Base-by-base conservation (phyloP, 352 stramenopile species). In the Pythium rishiriense region DNA sequence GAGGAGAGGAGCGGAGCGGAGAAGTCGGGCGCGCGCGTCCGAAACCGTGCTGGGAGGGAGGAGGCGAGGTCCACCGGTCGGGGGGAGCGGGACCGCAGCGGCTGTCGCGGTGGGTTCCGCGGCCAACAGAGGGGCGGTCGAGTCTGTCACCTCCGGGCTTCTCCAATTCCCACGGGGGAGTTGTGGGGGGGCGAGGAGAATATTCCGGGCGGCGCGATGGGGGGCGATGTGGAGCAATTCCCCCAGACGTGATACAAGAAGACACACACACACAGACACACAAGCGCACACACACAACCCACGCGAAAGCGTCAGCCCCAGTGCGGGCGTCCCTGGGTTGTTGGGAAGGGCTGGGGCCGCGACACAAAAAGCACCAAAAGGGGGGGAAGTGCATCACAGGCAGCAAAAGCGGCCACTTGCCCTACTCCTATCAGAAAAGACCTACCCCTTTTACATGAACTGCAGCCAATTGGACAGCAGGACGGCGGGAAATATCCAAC, bases 181-280 rank as follows among this genome's bases (percentile, higher is more conserved):
- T 10, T 17, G 9, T 37, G 33, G 3, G 33, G 33, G 17, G 33
- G 2, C 10, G 33, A 39, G 33, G 10, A 39, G 33, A 58, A 39
- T 58, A 33, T 45, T 58, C 50, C 50, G 35, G 33, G 9, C 31
- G 31, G n/a, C 29, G n/a, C 33, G n/a, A n/a, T n/a, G 37, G 37
- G 14, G 37, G 33, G 37, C 37, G 35, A 22, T 2, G 17, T 46
- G 5, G 21, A 10, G 21, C n/a, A 47, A 46, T 46, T n/a, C 21
- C 17, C 41, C 31, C 50, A 58, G 33, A 33, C 31, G 31, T 25
- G 24, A 58, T 58, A 33, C 50, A 33, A 58, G 50, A 58, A 58
- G 50, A 47, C 50, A 58, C 48, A 52, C 48, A 39, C 48, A 55
- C 33, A 39, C 33, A 39, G 8, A 39, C 7, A 14, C 41, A 25